These are phyloP conservation scores for Aurinia saxatilis DNA, from an alignment of 345 rosid species.

Conservation along the genomic window DNA sequence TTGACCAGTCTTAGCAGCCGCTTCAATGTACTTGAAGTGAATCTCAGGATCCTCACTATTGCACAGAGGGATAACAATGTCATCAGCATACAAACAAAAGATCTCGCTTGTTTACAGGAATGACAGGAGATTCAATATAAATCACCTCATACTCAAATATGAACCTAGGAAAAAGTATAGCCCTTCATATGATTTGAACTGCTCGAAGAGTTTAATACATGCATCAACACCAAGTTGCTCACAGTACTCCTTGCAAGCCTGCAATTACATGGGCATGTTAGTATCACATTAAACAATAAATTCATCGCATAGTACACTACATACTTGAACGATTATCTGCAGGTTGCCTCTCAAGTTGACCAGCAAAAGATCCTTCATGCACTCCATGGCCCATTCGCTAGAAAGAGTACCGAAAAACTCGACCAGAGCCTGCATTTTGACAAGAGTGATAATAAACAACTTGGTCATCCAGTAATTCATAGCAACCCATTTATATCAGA, in stretches of 20 bases:
- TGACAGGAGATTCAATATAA: background rate
- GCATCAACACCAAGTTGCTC: slow-evolving; percentile 95
- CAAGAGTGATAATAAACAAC: slow-evolving; percentile 5
- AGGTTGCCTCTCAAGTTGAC: slow-evolving; percentile 93
- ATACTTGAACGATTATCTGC: slow-evolving; percentile 98
- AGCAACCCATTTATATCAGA: background rate
- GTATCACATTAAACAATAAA: background rate
- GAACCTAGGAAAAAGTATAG: slow-evolving; percentile 96
- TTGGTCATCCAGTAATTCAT: background rate
- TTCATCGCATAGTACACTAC: slow-evolving; percentile 10
- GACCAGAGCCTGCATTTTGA: slow-evolving; percentile 68
- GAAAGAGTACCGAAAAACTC: slow-evolving; percentile 99
- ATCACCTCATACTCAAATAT: slow-evolving; percentile 89
- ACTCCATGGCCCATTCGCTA: slow-evolving; percentile 97
- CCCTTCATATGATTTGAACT: slow-evolving; percentile 97
- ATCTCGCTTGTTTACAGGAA: slow-evolving; percentile 13
- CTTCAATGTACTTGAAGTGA: slow-evolving; percentile 97
- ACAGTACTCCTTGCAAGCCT: slow-evolving; percentile 97
- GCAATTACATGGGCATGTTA: slow-evolving; percentile 26
- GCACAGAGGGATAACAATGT: slow-evolving; percentile 11
- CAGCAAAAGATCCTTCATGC: slow-evolving; percentile 97
- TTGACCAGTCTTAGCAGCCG: slow-evolving; percentile 94
- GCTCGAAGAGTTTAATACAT: slow-evolving; percentile 94
- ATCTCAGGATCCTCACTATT: slow-evolving; percentile 97
- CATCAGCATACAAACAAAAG: slow-evolving; percentile 2